A percentile compares a stretch with the other conserved stretches of the same genome.
Conservation (phyloP, 176 grass and related monocot genomes). For the Ampelocalamus luodianensis region DNA sequence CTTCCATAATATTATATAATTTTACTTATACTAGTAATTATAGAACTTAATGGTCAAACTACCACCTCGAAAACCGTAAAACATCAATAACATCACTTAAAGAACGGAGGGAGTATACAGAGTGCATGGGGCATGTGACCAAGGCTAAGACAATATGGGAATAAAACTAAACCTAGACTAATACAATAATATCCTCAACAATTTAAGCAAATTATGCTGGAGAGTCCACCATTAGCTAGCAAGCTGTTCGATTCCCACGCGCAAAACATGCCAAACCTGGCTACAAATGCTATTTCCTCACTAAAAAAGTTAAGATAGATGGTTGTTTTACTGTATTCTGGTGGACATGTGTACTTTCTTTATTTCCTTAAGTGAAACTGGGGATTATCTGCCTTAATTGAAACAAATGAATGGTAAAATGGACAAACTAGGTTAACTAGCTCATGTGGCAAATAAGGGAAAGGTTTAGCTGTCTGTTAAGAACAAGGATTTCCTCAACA, state of each 20-base stretch:
- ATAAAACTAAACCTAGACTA: conserved; percentile 21
- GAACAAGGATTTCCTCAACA: conserved; percentile 19
- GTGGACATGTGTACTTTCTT: background rate
- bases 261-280: background rate
- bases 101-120: background rate
- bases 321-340: background rate
- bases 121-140: background rate
- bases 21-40: background rate
- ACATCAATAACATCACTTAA: background rate
- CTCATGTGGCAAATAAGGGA: background rate
- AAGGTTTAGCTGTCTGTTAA: background rate
- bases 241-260: background rate
- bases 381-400: background rate
- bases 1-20: background rate
- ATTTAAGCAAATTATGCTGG: background rate
- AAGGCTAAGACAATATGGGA: conserved; percentile 15
- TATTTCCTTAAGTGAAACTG: background rate
- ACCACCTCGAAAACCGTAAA: background rate
- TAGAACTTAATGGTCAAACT: background rate
- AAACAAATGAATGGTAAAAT: conserved; percentile 8
- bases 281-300: background rate
- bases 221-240: background rate
- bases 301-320: background rate
- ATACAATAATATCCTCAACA: conserved; percentile 9
- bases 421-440: conserved; percentile 10